Conservation (phyloP, 345 rosid genomes). For the Arabidopsis suecica region DNA sequence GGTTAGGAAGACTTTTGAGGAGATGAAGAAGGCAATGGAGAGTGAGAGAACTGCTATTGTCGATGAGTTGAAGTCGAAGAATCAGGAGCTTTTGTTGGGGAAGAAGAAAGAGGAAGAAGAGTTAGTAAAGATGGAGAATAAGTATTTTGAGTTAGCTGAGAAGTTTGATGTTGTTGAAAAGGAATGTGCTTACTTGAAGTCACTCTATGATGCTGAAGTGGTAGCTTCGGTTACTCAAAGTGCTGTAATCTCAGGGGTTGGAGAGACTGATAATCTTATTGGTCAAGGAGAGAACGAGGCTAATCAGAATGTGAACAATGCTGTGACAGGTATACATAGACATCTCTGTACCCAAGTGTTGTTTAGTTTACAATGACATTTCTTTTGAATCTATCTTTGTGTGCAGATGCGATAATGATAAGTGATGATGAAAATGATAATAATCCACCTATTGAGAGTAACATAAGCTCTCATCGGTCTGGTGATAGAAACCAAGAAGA, state of each 20-base stretch:
- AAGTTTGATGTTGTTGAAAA: neutral
- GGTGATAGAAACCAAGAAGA: constrained; percentile 17
- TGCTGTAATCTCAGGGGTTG: constrained; percentile 13
- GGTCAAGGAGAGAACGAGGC: constrained; percentile 6
- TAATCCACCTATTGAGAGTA: neutral
- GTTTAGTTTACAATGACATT: neutral
- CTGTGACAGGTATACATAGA: neutral
- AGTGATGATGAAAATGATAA: constrained; percentile 17
- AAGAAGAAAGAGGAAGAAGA: neutral
- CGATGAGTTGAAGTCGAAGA: neutral
- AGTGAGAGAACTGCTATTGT: neutral
- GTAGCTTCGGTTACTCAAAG: neutral
- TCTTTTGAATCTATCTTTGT: neutral
- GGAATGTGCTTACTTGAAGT: constrained; percentile 3
- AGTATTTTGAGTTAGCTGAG: constrained; percentile 9
- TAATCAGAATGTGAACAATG: neutral
- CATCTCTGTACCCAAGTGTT: neutral
- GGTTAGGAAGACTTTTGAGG: constrained; percentile 12
- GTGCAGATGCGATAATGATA: constrained; percentile 9
- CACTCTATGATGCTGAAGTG: constrained; percentile 21
- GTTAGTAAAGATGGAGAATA: neutral
- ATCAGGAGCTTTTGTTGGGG: constrained; percentile 3
- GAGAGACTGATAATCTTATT: neutral
- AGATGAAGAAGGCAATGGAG: neutral
- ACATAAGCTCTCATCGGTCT: neutral